A percentile compares a stretch with the other conserved stretches of the same genome.
phyloP scores from a whole-genome alignment of 495 filamentous ascomycete species.

The Talaromyces liani region DNA sequence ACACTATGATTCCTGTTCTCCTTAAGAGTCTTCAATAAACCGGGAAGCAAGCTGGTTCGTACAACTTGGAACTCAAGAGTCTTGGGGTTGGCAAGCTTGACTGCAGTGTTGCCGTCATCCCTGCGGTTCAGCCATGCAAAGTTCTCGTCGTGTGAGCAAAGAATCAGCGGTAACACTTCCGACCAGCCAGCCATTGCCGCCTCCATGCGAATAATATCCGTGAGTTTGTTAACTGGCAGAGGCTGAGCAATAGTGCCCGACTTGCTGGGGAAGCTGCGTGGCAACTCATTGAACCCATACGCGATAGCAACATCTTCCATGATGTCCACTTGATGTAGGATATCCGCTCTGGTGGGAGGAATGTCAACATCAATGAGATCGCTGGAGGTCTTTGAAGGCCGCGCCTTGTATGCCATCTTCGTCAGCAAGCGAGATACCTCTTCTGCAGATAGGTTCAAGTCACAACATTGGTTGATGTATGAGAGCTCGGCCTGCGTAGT shows the following conservation, averaged over 20 bases:
- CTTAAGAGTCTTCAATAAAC: constrained; percentile 87
- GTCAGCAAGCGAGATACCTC: constrained; percentile 68
- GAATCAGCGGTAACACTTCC: constrained; percentile 91
- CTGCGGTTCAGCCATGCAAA: constrained; percentile 91
- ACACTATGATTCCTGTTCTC: constrained; percentile 89
- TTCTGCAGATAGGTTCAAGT: constrained; percentile 61
- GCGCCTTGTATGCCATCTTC: constrained; percentile 79
- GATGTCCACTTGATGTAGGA: constrained; percentile 93
- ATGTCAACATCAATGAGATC: constrained; percentile 71
- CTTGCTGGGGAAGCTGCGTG: constrained; percentile 73
- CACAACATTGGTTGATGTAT: constrained; percentile 89
- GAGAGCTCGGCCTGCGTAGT: constrained; percentile 73
- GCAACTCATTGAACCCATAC: constrained; percentile 93
- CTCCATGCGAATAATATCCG: constrained; percentile 85
- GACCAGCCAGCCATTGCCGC: constrained; percentile 92
- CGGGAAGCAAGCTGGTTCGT: constrained; percentile 80
- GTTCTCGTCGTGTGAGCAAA: constrained; percentile 98
- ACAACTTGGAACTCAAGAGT: constrained; percentile 95
- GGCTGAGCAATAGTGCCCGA: constrained; percentile 80
- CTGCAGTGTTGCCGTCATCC: constrained; percentile 78
- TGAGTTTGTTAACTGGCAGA: constrained; percentile 86
- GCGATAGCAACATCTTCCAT: constrained; percentile 98
- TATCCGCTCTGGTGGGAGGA: constrained; percentile 84
- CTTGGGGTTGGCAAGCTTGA: constrained; percentile 92
- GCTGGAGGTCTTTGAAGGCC: constrained; percentile 55